A percentile compares a stretch with the other conserved stretches of the same genome.
Evolutionary conservation across 2,329 filamentous ascomycete species (phyloP).

Genomic region (Polychaeton citri): DNA sequence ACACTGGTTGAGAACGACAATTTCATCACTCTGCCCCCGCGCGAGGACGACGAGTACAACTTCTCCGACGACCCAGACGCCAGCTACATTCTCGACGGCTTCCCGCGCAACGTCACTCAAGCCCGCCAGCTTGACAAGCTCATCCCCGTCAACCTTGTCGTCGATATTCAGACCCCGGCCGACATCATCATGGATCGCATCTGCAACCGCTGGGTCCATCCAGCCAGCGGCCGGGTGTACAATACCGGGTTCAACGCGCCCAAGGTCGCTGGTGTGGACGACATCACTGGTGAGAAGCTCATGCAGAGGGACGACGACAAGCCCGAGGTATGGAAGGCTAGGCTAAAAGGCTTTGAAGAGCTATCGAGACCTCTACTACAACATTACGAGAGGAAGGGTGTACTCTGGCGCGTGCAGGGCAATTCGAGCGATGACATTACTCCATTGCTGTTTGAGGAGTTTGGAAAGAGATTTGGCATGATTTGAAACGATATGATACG

Average conservation of each 20-base stretch:
- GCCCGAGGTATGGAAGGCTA: slow-evolving; percentile 69
- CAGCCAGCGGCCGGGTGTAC: slow-evolving; percentile 81
- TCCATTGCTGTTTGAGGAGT: slow-evolving; percentile 73
- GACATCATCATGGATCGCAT: slow-evolving; percentile 83
- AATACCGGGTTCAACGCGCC: slow-evolving; percentile 89
- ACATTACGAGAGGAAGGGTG: slow-evolving; percentile 73
- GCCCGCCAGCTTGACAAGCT: slow-evolving; percentile 64
- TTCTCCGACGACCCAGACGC: slow-evolving; percentile 58
- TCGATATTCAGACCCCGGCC: slow-evolving; percentile 73
- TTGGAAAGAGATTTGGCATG: slow-evolving; percentile 60
- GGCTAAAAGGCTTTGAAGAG: slow-evolving; percentile 74
- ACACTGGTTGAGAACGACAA: slow-evolving; percentile 19
- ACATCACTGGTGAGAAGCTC: slow-evolving; percentile 77
- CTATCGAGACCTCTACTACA: slow-evolving; percentile 74
- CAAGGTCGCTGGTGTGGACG: slow-evolving; percentile 66
- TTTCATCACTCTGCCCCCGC: slow-evolving; percentile 25
- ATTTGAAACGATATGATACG: too few relatives aligned
- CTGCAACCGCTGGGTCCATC: slow-evolving; percentile 84
- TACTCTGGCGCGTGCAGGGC: slow-evolving; percentile 76
- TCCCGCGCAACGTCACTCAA: slow-evolving; percentile 76
- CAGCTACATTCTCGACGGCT: slow-evolving; percentile 92
- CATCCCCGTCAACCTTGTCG: slow-evolving; percentile 88
- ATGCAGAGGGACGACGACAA: slow-evolving; percentile 76
- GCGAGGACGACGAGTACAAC: slow-evolving; percentile 25
- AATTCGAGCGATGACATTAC: slow-evolving; percentile 90